phyloP scores from a whole-genome alignment of 2,329 filamentous ascomycete species.

The Penicillium verrucosum region DNA sequence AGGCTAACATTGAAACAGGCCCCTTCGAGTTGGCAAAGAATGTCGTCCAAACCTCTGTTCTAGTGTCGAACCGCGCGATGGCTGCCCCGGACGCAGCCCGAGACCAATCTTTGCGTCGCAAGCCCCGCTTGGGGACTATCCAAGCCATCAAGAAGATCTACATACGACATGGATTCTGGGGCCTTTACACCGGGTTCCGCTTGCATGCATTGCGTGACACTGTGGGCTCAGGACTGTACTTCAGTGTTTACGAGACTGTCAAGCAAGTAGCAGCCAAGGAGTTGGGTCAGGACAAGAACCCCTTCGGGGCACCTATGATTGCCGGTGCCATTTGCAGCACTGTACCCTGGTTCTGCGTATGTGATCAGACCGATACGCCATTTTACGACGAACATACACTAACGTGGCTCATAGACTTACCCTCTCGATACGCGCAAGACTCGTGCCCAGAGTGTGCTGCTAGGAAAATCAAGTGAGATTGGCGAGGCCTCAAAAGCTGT shows the following conservation, averaged over 20 bases:
- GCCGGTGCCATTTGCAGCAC: conserved; percentile 48
- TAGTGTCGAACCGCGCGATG: conserved; percentile 43
- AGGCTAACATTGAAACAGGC: conserved; percentile 28
- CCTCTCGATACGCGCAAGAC: conserved; percentile 49
- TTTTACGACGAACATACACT: background rate
- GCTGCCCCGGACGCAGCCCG: conserved; percentile 35
- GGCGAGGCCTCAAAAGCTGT: conserved; percentile 41
- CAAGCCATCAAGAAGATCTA: conserved; percentile 45
- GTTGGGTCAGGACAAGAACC: conserved; percentile 42
- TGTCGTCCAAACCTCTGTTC: conserved; percentile 48
- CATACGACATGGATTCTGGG: conserved; percentile 41
- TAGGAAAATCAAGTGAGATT: conserved; percentile 43
- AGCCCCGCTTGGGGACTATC: conserved; percentile 42
- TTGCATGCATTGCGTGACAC: conserved; percentile 47
- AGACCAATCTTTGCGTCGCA: conserved; percentile 35
- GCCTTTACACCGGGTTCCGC: conserved; percentile 47
- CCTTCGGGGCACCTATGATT: conserved; percentile 44
- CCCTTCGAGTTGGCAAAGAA: conserved; percentile 50
- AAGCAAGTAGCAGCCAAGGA: conserved; percentile 47
- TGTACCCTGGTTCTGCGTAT: conserved; percentile 48
- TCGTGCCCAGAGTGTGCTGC: conserved; percentile 47
- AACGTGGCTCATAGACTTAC: conserved; percentile 39
- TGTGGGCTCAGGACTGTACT: conserved; percentile 47
- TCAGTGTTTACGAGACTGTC: conserved; percentile 47
- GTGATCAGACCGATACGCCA: conserved; percentile 13